phyloP scores from a whole-genome alignment of 1,139 yeast genomes.

The Yamadazyma taylorii region DNA sequence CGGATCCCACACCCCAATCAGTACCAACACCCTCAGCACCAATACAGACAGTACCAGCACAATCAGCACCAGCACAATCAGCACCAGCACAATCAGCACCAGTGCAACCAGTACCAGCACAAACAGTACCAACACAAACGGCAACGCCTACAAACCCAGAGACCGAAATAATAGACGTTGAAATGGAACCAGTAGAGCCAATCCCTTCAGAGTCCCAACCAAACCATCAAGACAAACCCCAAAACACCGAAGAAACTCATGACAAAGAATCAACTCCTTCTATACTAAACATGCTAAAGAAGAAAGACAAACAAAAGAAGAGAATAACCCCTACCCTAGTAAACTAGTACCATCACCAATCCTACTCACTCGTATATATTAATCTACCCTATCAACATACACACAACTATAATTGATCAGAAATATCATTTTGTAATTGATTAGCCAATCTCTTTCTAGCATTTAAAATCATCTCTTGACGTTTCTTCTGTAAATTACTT shows the following conservation, averaged over 20 bases:
- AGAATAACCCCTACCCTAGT: constrained; percentile 48
- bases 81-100: neutral
- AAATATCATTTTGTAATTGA: constrained; percentile 30
- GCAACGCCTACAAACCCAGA: neutral
- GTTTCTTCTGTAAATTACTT: constrained; percentile 25
- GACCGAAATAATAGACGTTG: neutral
- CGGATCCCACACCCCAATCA: too few species aligned
- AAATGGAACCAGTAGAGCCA: neutral
- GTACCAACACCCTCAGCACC: too few species aligned
- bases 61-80: constrained; percentile 9
- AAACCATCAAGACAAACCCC: neutral
- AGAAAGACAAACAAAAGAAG: constrained; percentile 33
- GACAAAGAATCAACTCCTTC: constrained; percentile 2
- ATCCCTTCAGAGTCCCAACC: too few species aligned
- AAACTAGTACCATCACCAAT: constrained; percentile 3
- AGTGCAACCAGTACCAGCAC: neutral
- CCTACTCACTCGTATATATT: neutral
- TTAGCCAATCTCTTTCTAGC: constrained; percentile 45
- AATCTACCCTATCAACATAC: neutral
- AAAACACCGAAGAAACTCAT: neutral
- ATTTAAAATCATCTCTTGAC: constrained; percentile 45
- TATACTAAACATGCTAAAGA: constrained; percentile 12
- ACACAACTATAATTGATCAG: constrained; percentile 1
- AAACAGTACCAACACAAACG: constrained; percentile 1
- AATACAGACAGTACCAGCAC: too few species aligned